Conservation (phyloP, 305 asterid genomes). For the Solanum hybrid region DNA sequence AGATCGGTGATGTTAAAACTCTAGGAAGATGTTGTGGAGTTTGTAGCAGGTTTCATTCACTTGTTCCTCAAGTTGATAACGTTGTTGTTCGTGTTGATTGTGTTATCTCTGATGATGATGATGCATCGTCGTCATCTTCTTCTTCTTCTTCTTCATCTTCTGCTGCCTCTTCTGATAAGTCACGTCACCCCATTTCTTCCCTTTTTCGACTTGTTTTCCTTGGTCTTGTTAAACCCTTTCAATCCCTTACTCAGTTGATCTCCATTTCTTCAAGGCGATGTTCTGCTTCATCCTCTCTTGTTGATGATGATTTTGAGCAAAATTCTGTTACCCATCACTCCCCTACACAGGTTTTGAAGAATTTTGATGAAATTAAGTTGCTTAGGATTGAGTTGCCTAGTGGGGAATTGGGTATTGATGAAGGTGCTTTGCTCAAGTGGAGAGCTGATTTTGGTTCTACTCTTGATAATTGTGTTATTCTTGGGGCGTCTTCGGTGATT, state of each 20-base stretch:
- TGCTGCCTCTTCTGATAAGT: slow-evolving; percentile 12
- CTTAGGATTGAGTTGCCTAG: slow-evolving; percentile 75
- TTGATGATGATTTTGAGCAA: slow-evolving; percentile 40
- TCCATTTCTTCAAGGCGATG: slow-evolving; percentile 27
- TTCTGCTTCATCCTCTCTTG: slow-evolving; percentile 6
- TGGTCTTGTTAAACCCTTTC: slow-evolving; percentile 54
- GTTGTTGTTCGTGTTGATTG: slow-evolving; percentile 84
- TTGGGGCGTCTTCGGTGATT: slow-evolving; percentile 68
- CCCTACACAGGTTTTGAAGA: slow-evolving; percentile 76
- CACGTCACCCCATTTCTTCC: slow-evolving; percentile 46
- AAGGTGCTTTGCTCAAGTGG: slow-evolving; percentile 81
- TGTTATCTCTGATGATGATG: slow-evolving; percentile 85
- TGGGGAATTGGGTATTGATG: slow-evolving; percentile 89
- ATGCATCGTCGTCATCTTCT: not conserved
- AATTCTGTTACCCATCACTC: slow-evolving; percentile 83
- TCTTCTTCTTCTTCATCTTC: slow-evolving; percentile 7
- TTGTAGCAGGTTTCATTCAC: slow-evolving; percentile 60
- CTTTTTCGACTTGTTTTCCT: slow-evolving; percentile 41
- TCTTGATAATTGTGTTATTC: slow-evolving; percentile 76
- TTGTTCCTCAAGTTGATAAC: slow-evolving; percentile 77
- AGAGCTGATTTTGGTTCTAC: slow-evolving; percentile 88
- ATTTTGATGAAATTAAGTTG: slow-evolving; percentile 66
- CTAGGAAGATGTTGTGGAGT: slow-evolving; percentile 81
- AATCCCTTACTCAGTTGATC: slow-evolving; percentile 56
- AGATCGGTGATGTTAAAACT: slow-evolving; percentile 80